These are phyloP conservation scores for Ceratobasidium sp. DNA, from an alignment of 1,284 basidiomycete species.

Conservation along the genomic window DNA sequence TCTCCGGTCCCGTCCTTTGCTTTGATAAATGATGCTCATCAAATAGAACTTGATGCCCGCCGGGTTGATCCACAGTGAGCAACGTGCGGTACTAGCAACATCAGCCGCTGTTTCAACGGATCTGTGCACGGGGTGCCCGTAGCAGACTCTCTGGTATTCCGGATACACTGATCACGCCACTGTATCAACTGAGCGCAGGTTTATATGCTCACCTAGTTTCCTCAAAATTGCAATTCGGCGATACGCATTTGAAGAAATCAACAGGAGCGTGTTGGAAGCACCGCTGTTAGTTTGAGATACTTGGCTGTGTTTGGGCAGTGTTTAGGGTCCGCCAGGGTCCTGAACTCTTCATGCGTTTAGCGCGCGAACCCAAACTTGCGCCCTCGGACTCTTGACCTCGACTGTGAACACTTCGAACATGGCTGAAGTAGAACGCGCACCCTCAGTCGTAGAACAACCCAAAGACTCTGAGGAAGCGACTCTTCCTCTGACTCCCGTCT, in stretches of 20 bases:
- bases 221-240: neutral
- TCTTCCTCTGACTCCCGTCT: constrained; percentile 39
- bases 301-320: constrained; percentile 10
- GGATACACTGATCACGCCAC: too few species aligned
- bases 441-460: constrained; percentile 18
- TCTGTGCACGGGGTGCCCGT: too few species aligned
- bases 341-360: constrained; percentile 3
- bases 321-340: constrained; percentile 26
- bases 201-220: too few species aligned
- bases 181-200: too few species aligned
- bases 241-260: neutral
- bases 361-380: constrained; percentile 22
- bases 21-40: constrained; percentile 16
- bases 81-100: neutral
- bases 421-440: constrained; percentile 32
- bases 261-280: neutral
- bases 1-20: constrained; percentile 3
- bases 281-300: neutral
- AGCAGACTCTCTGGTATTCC: too few species aligned
- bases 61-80: constrained; percentile 8
- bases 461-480: constrained; percentile 34
- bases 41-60: neutral
- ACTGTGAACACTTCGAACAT: constrained; percentile 23
- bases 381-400: constrained; percentile 20
- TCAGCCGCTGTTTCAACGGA: neutral